Evolutionary conservation across 1,284 basidiomycete species (phyloP), one percentile per base, ranked within the genome.

Genomic region (Flammula alnicola): DNA sequence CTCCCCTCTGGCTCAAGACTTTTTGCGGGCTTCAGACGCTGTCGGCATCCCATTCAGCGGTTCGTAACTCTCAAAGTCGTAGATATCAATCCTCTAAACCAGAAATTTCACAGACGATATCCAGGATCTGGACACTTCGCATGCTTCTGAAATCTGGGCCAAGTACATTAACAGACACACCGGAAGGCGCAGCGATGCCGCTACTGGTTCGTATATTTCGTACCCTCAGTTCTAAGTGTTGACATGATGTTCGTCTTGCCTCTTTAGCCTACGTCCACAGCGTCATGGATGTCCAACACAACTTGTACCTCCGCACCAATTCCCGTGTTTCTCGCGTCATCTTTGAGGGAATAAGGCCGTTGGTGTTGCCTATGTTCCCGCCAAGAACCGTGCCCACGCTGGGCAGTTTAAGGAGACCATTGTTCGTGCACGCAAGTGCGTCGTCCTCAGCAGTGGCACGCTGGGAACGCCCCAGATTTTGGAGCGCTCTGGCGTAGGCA

Each of bases 111-210:
- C 11, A 85, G 83, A 86, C 58, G 83, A 86, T 73, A 73, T 86
- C 44, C 84, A 86, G 78, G 84, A 87, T 64, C 73, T 84, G 37
- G 67, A 74, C 47, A 84, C 83, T 29, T 64, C 78, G n/a, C 80
- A 87, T 55, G 84, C 73, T 14, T 77, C 84, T 44, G 85, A 87
- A 64, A 84, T 86, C 49, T 87, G 85, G 85, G 84, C 84, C 35
- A 88, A 88, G 63, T 88, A 87, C 61, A 84, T 88, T 71, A 87
- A 87, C 68, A 78, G 84, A 54, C 78, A 86, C 56, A 88, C 84
- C 20, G 85, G 85, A 47, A 74, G 86, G 52, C 81, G 84, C 43
- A 84, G 82, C 55, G 85, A 87, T 58, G 84, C 85, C 40, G 84
- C 85, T 4, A 86, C 84, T 41, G 83, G 83, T 82, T 53, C 4